These are phyloP conservation scores for Phytopythium mirpurense DNA, from an alignment of 352 stramenopile genomes.

Conservation along the genomic window DNA sequence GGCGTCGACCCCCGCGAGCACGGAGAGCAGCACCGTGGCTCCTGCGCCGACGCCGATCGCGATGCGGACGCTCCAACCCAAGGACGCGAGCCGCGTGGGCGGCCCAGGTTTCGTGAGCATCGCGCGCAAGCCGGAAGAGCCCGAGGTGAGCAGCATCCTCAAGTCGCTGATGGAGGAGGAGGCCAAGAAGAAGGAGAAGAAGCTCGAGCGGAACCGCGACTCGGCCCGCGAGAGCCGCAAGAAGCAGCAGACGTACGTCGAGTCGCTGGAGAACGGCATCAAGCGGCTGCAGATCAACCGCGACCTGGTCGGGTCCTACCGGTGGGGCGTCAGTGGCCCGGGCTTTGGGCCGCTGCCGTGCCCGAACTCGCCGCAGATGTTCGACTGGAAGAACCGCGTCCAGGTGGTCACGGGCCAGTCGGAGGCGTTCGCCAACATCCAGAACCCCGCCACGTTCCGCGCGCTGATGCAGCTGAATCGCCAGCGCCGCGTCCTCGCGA, in stretches of 20 bases:
- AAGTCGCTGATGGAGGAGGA: constrained; percentile 86
- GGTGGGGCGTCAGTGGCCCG: constrained; percentile 57
- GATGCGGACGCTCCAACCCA: constrained; percentile 31
- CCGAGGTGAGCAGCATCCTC: constrained; percentile 81
- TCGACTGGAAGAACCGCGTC: constrained; percentile 58
- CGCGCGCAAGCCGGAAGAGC: constrained; percentile 73
- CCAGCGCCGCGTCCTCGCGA: constrained; percentile 52
- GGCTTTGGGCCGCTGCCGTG: constrained; percentile 35
- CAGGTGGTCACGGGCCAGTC: constrained; percentile 59
- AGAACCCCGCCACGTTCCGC: constrained; percentile 65
- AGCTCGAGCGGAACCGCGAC: constrained; percentile 85
- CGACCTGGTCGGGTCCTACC: constrained; percentile 64
- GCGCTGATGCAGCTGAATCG: constrained; percentile 70
- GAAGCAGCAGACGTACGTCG: constrained; percentile 87
- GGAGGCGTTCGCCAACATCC: constrained; percentile 60
- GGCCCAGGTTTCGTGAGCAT: constrained; percentile 68
- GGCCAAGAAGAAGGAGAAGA: constrained; percentile 88
- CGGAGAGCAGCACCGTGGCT: background rate
- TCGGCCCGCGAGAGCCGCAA: constrained; percentile 78
- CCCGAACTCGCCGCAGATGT: constrained; percentile 44
- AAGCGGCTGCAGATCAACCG: constrained; percentile 83
- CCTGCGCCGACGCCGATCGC: constrained; percentile 1
- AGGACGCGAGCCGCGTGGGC: constrained; percentile 19
- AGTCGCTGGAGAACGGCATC: constrained; percentile 83
- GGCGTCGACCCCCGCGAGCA: constrained; percentile 7